Conservation (phyloP, 1,284 basidiomycete genomes). For the Fomitiporia mediterranea region DNA sequence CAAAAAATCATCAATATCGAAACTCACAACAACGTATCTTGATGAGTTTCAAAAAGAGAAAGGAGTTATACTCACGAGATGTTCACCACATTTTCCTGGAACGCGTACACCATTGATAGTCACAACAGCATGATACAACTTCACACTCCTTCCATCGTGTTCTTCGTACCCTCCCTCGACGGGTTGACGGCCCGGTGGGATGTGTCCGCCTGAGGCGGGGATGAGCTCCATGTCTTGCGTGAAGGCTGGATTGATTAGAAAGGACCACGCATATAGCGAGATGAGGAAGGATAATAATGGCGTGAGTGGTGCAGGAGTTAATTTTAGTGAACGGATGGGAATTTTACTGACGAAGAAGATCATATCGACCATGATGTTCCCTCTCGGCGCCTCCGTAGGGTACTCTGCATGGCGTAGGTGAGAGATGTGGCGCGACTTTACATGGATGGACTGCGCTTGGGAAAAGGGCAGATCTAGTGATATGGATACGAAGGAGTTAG, state of each 20-base stretch:
- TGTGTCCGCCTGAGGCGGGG: slow-evolving; percentile 47
- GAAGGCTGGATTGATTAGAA: slow-evolving; percentile 37
- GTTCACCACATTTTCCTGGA: slow-evolving; percentile 68
- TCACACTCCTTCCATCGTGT: slow-evolving; percentile 29
- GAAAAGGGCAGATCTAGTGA: slow-evolving; percentile 36
- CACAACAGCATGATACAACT: slow-evolving; percentile 53
- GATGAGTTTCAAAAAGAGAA: slow-evolving; percentile 20
- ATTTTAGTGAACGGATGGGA: too few relatives aligned
- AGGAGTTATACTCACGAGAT: slow-evolving; percentile 47
- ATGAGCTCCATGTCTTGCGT: slow-evolving; percentile 69
- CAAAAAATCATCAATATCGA: slow-evolving; percentile 5
- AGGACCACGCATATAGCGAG: too few relatives aligned
- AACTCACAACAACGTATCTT: too few relatives aligned
- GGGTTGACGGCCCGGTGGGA: slow-evolving; percentile 44
- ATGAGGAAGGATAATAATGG: background rate
- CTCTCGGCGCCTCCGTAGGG: slow-evolving; percentile 60
- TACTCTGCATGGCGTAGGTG: slow-evolving; percentile 43
- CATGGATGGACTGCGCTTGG: slow-evolving; percentile 68
- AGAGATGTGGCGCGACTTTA: slow-evolving; percentile 65
- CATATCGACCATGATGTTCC: slow-evolving; percentile 54
- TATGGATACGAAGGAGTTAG: background rate
- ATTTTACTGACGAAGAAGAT: slow-evolving; percentile 9
- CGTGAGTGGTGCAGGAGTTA: background rate
- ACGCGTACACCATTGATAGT: slow-evolving; percentile 47
- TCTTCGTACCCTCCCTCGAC: slow-evolving; percentile 43